Base-by-base conservation (phyloP, 2,329 filamentous ascomycete species). In the Colletotrichum tamarilloi region DNA sequence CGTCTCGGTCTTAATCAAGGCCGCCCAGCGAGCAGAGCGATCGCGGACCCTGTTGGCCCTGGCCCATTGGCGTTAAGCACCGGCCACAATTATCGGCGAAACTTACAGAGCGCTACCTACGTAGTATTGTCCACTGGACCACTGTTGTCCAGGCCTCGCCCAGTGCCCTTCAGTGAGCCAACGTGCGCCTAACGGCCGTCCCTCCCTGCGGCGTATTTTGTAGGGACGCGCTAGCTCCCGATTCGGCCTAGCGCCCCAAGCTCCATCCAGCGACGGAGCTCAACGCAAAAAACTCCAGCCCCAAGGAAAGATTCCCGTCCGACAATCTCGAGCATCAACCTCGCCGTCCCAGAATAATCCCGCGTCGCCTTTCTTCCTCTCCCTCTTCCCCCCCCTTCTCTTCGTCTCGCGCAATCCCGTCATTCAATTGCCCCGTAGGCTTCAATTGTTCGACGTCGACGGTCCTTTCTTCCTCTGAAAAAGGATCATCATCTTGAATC, bases 211-310 rank as follows among this genome's bases (percentile, higher is more conserved):
- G 67, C 49, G 52, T 49, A 72, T 74, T 76, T 76, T 76, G 75
- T 76, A 75, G 75, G 71, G 74, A 64, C 32, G 42, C 69, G 42
- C 75, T 74, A 76, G 30, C 5, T 0, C 75, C 80, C 74, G 79
- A 81, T 79, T 63, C 67, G 81, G 81, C 73, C 75, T 82, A 81
- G 78, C 74, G 77, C 75, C 67, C 68, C 75, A 76, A 79, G 79
- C 79, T 80, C 77, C 77, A 80, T 79, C 78, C 77, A 77, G 77
- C 78, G 76, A 80, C 79, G 79, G 80, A 83, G 82, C 82, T 84
- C 82, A 83, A 84, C 82, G 79, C 79, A 82, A 83, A 84, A 84
- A 83, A 82, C 80, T 78, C 78, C 78, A 82, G 80, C 82, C 82
- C 82, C 81, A 83, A 83, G 78, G 78, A 81, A 74, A 74, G 72